A percentile compares a stretch with the other conserved stretches of the same genome.
Evolutionary conservation across 208 protist genomes (phyloP).

Genomic region (Porcisia hertigi): DNA sequence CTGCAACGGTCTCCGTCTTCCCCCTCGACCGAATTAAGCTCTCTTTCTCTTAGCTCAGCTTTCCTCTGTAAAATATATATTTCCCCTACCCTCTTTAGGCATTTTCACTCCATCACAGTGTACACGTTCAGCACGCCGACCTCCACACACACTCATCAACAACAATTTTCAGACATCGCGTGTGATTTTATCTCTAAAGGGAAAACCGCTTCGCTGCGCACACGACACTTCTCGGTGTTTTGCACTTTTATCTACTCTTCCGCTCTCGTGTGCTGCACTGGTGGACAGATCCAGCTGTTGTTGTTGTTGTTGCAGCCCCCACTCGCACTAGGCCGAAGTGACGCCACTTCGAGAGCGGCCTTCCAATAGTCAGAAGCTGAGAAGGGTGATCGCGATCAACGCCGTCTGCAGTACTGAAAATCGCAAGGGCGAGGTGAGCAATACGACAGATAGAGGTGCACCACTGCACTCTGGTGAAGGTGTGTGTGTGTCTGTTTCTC

Average conservation of each 20-base stretch:
- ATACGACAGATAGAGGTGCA: neutral
- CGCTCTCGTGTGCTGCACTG: neutral
- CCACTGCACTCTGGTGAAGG: neutral
- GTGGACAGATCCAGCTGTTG: neutral
- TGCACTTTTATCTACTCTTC: neutral
- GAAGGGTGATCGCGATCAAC: neutral
- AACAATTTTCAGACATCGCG: too few species aligned
- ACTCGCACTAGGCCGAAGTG: neutral
- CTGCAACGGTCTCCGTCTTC: neutral
- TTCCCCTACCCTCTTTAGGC: neutral
- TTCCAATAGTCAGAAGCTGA: neutral
- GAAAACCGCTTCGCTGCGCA: neutral
- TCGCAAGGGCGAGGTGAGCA: neutral
- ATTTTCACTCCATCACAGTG: neutral
- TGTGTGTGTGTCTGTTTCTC: neutral
- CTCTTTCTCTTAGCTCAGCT: neutral
- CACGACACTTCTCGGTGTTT: neutral
- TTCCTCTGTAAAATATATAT: neutral
- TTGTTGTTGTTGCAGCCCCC: neutral
- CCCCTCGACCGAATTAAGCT: neutral
- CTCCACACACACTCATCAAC: too few species aligned
- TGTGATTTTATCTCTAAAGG: too few species aligned
- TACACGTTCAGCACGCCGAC: neutral
- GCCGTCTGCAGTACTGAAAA: neutral
- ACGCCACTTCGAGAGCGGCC: neutral